These are phyloP conservation scores for Saccharomyces hybrid DNA, from an alignment of 1,139 yeast genomes.

Conservation along the genomic window DNA sequence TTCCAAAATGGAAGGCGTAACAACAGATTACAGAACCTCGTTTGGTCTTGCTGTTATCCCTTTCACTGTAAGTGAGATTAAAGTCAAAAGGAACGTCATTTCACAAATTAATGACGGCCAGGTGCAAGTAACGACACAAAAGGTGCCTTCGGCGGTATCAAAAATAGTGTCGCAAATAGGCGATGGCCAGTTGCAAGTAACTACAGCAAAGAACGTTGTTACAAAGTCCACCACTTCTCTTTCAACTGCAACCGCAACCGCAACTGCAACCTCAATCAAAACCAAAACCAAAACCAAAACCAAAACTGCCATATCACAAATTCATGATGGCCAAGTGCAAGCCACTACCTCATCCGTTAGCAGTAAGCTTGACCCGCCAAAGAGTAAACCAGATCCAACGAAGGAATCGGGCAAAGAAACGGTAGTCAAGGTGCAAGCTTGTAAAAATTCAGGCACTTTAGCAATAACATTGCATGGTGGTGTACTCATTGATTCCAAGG, in stretches of 20 bases:
- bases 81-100: too few species aligned
- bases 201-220: constrained; percentile 3
- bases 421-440: constrained; percentile 4
- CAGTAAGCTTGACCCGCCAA: neutral
- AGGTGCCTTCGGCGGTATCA: constrained; percentile 1
- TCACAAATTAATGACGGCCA: too few species aligned
- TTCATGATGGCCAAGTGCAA: too few species aligned
- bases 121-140: too few species aligned
- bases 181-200: constrained; percentile 55
- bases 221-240: constrained; percentile 31
- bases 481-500: too few species aligned
- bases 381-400: constrained; percentile 4
- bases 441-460: too few species aligned
- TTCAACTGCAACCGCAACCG: constrained; percentile 29
- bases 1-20: constrained; percentile 29
- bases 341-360: constrained; percentile 14
- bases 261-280: too few species aligned
- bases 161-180: constrained; percentile 34
- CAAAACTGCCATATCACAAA: too few species aligned
- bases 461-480: too few species aligned
- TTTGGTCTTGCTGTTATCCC: constrained; percentile 38
- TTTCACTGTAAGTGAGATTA: constrained; percentile 14
- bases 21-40: constrained; percentile 38
- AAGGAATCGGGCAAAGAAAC: neutral
- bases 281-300: too few species aligned